These are phyloP conservation scores for Mayamaea pseudoterrestris DNA, from an alignment of 108 stramenopile species.

Conservation along the genomic window DNA sequence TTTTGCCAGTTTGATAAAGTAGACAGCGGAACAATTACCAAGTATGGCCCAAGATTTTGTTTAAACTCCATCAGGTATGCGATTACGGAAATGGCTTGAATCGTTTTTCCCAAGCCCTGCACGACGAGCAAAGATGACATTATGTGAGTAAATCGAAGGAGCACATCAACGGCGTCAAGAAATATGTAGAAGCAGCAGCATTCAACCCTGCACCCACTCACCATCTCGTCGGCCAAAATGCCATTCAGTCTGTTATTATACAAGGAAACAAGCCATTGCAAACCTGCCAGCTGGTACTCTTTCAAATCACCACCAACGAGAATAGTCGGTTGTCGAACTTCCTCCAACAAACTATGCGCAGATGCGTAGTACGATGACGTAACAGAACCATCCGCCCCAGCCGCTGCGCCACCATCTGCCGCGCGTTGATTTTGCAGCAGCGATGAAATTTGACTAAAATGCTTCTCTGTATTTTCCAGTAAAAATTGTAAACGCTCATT, in stretches of 20 bases:
- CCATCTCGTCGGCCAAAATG: constrained; percentile 70
- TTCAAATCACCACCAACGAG: constrained; percentile 77
- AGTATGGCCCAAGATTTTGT: constrained; percentile 65
- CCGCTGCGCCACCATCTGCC: not conserved
- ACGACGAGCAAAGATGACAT: not conserved
- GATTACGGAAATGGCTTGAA: constrained; percentile 90
- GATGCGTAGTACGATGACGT: constrained; percentile 80
- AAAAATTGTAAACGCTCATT: constrained; percentile 77
- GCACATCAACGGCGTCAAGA: not conserved
- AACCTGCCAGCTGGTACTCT: constrained; percentile 92
- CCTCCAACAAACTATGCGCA: constrained; percentile 61
- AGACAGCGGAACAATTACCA: constrained; percentile 88
- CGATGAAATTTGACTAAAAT: constrained; percentile 66
- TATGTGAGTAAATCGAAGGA: not conserved
- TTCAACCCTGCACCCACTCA: constrained; percentile 11
- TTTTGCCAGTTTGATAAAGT: constrained; percentile 85
- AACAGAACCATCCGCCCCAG: not conserved
- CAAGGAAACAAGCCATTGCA: constrained; percentile 94
- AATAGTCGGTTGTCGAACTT: constrained; percentile 71
- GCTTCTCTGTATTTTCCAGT: constrained; percentile 73
- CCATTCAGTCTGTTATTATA: constrained; percentile 84
- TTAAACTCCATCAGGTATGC: constrained; percentile 81
- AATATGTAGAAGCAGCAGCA: not conserved
- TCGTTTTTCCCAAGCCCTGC: constrained; percentile 90
- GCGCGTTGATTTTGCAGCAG: constrained; percentile 26